Evolutionary conservation across 1,284 basidiomycete species (phyloP).

Genomic region (Apiotrichum mycotoxinovorans): DNA sequence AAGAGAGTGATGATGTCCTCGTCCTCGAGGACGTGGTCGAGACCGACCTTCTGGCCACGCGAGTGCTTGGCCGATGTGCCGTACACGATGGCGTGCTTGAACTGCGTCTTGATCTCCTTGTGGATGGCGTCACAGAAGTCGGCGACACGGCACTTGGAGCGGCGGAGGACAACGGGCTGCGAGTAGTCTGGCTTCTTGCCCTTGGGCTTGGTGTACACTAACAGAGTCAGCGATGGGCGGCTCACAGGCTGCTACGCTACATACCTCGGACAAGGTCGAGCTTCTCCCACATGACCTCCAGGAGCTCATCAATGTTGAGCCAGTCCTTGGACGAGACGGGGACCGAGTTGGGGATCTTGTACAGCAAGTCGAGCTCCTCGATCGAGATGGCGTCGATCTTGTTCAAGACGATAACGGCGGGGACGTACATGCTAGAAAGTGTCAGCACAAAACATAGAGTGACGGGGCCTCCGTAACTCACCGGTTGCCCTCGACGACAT

Average conservation of each 20-base stretch:
- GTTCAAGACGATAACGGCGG: slow-evolving; percentile 72
- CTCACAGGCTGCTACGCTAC: background rate
- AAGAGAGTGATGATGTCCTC: slow-evolving; percentile 57
- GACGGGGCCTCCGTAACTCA: slow-evolving; percentile 37
- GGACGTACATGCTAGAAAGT: slow-evolving; percentile 78
- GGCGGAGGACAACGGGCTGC: slow-evolving; percentile 63
- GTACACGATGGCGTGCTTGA: slow-evolving; percentile 71
- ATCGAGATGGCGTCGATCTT: slow-evolving; percentile 98
- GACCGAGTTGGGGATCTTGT: slow-evolving; percentile 78
- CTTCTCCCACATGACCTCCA: slow-evolving; percentile 83
- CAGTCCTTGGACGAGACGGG: slow-evolving; percentile 79
- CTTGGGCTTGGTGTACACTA: slow-evolving; percentile 82
- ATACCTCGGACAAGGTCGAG: slow-evolving; percentile 67
- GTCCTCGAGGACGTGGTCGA: slow-evolving; percentile 83
- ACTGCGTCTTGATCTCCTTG: slow-evolving; percentile 51
- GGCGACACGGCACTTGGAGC: slow-evolving; percentile 56
- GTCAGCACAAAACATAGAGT: background rate
- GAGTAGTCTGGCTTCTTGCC: slow-evolving; percentile 86
- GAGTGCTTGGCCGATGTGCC: slow-evolving; percentile 93
- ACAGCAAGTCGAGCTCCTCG: slow-evolving; percentile 94
- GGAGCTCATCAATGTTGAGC: slow-evolving; percentile 95
- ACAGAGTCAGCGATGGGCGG: background rate
- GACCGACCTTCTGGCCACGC: slow-evolving; percentile 90
- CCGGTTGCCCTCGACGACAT: slow-evolving; percentile 90
- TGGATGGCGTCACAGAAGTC: slow-evolving; percentile 75